Evolutionary conservation across 208 protist genomes (phyloP).

Genomic region (Angomonas ambiguus): DNA sequence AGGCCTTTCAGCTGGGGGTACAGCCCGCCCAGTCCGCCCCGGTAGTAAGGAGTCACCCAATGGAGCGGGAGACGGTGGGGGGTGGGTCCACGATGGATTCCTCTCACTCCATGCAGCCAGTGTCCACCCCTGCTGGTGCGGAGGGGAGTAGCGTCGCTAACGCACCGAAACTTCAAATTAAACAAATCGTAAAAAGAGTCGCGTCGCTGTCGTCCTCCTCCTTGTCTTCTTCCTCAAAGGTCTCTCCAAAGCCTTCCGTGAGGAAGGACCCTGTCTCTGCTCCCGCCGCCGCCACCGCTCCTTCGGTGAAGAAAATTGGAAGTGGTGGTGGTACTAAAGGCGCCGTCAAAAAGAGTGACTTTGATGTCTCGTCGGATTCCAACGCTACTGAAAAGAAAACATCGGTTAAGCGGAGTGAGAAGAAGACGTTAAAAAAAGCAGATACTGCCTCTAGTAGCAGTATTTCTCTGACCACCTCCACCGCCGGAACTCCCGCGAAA

Average conservation of each 20-base stretch:
- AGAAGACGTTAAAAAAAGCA: too few species aligned
- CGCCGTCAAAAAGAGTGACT: not conserved
- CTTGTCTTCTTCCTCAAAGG: not conserved
- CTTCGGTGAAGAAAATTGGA: not conserved
- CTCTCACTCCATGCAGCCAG: not conserved
- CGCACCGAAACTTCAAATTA: not conserved
- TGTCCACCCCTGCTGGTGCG: too few species aligned
- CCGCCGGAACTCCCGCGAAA: not conserved
- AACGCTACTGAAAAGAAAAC: not conserved
- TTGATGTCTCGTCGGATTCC: not conserved
- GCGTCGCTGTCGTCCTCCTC: too few species aligned
- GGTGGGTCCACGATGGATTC: not conserved
- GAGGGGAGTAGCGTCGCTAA: not conserved
- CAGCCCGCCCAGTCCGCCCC: slow-evolving; percentile 4
- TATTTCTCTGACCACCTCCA: not conserved
- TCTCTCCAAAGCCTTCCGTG: not conserved
- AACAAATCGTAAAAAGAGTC: too few species aligned
- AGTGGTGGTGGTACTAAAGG: too few species aligned
- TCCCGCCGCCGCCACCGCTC: not conserved
- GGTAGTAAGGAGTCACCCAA: too few species aligned
- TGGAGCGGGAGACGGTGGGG: too few species aligned
- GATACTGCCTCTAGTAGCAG: not conserved
- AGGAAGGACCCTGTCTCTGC: not conserved
- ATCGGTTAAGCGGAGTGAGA: not conserved
- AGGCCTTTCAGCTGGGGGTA: slow-evolving; percentile 45